phyloP scores from a whole-genome alignment of 1,284 basidiomycete genomes.

The Puccinia hordei region DNA sequence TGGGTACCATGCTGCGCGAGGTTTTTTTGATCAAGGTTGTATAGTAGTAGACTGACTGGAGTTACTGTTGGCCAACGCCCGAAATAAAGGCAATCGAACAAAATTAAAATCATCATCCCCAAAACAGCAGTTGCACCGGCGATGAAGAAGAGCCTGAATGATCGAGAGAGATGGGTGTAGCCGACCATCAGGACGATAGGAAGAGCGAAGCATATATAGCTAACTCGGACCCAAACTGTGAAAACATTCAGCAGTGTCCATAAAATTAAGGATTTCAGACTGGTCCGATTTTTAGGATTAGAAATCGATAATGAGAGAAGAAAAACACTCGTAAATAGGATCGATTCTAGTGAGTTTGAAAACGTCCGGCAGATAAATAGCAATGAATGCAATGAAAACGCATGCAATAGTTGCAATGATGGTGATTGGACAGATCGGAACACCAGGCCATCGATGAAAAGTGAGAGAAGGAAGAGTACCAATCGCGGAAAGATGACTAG shows the following conservation, averaged over 20 bases:
- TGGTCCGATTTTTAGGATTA: neutral
- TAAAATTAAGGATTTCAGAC: neutral
- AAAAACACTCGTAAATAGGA: slow-evolving; percentile 53
- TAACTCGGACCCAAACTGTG: slow-evolving; percentile 32
- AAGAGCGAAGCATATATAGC: slow-evolving; percentile 25
- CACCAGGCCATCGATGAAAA: slow-evolving; percentile 51
- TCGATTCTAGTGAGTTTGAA: slow-evolving; percentile 58
- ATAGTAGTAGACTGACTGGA: slow-evolving; percentile 58
- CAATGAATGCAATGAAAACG: slow-evolving; percentile 55
- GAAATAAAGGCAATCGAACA: slow-evolving; percentile 39
- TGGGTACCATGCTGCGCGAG: slow-evolving; percentile 59
- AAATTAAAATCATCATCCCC: neutral
- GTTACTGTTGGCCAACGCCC: slow-evolving; percentile 48
- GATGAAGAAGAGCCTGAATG: neutral
- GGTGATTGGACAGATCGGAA: neutral
- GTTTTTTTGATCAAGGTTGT: slow-evolving; percentile 57
- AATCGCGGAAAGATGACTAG: slow-evolving; percentile 53
- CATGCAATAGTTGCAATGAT: slow-evolving; percentile 53
- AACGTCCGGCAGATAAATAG: slow-evolving; percentile 58
- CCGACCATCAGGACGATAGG: slow-evolving; percentile 12
- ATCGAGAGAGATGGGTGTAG: slow-evolving; percentile 15
- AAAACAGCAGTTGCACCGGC: slow-evolving; percentile 4
- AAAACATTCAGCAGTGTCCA: slow-evolving; percentile 34
- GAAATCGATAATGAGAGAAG: slow-evolving; percentile 1
- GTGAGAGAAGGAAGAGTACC: slow-evolving; percentile 51